Percentiles rank a stretch among this genome's conserved stretches.
These are phyloP conservation scores for Meripilus lineatus DNA, from an alignment of 1,284 basidiomycete genomes.

Conservation along the genomic window DNA sequence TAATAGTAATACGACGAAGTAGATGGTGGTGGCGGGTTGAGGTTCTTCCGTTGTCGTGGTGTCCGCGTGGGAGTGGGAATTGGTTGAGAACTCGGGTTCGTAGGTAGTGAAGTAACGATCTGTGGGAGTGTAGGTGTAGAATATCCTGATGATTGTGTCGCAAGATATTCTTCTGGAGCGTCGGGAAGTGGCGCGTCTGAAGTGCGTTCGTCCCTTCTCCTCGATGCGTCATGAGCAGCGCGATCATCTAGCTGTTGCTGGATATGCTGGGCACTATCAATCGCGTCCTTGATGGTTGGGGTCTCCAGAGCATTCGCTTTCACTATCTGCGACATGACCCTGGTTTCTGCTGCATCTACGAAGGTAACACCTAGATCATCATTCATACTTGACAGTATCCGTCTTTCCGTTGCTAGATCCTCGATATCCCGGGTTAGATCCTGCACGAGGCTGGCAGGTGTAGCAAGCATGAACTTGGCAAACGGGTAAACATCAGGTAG, in stretches of 20 bases:
- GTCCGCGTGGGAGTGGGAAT: constrained; percentile 31
- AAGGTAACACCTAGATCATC: constrained; percentile 81
- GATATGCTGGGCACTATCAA: constrained; percentile 59
- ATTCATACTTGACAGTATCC: constrained; percentile 54
- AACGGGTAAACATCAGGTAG: constrained; percentile 88
- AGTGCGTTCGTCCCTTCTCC: constrained; percentile 32
- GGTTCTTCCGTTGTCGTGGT: constrained; percentile 61
- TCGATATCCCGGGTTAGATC: constrained; percentile 76
- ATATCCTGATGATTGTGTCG: constrained; percentile 26
- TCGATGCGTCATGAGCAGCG: constrained; percentile 31
- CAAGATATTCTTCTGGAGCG: constrained; percentile 53
- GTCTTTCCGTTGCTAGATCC: constrained; percentile 67
- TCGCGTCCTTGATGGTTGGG: constrained; percentile 44
- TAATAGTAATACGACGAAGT: constrained; percentile 92
- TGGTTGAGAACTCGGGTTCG: constrained; percentile 14
- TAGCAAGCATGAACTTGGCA: constrained; percentile 95
- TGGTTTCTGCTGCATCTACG: constrained; percentile 74
- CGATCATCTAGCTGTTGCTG: constrained; percentile 48
- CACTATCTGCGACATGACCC: constrained; percentile 72
- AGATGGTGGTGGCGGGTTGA: constrained; percentile 78
- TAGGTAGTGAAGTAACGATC: constrained; percentile 19
- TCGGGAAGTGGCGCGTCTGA: constrained; percentile 19
- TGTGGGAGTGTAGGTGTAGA: constrained; percentile 21
- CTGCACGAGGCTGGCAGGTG: constrained; percentile 75
- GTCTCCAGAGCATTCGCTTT: constrained; percentile 76